Conservation (phyloP, 441 rosid genomes). For the Viola pubescens region DNA sequence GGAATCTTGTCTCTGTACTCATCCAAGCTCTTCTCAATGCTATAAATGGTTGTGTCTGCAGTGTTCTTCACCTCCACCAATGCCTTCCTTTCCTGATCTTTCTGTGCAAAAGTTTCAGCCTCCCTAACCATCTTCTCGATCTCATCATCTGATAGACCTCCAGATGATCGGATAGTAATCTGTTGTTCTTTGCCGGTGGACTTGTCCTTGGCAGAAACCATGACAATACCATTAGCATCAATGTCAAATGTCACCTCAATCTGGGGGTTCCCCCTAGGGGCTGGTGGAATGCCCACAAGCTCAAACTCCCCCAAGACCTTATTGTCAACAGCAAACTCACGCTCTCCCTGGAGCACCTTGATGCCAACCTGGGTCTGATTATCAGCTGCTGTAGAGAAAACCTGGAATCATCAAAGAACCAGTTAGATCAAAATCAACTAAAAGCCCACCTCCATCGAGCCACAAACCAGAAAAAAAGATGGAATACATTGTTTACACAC, state of each 20-base stretch:
- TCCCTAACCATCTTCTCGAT: conserved; percentile 93
- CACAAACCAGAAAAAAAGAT: neutral
- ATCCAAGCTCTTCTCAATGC: conserved; percentile 74
- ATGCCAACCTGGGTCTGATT: conserved; percentile 96
- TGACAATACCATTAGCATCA: conserved; percentile 93
- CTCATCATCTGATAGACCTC: conserved; percentile 87
- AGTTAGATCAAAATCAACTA: neutral
- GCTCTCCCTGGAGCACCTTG: conserved; percentile 94
- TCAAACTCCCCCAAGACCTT: conserved; percentile 82
- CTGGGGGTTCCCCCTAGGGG: conserved; percentile 88
- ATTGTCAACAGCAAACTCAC: conserved; percentile 92
- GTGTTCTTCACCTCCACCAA: conserved; percentile 66
- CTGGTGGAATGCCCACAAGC: conserved; percentile 84
- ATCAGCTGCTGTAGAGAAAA: conserved; percentile 93
- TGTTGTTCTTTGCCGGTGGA: conserved; percentile 87
- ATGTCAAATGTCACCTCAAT: conserved; percentile 92
- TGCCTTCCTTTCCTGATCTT: conserved; percentile 67
- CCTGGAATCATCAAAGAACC: conserved; percentile 30
- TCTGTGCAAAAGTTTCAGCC: conserved; percentile 79
- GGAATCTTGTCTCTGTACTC: conserved; percentile 89
- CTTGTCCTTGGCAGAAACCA: conserved; percentile 95
- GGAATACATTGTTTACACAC: neutral
- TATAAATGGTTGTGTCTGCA: conserved; percentile 80
- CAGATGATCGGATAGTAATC: conserved; percentile 88
- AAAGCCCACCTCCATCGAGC: neutral